phyloP scores from a whole-genome alignment of 2,329 filamentous ascomycete species.

The Fusarium cicatricum region DNA sequence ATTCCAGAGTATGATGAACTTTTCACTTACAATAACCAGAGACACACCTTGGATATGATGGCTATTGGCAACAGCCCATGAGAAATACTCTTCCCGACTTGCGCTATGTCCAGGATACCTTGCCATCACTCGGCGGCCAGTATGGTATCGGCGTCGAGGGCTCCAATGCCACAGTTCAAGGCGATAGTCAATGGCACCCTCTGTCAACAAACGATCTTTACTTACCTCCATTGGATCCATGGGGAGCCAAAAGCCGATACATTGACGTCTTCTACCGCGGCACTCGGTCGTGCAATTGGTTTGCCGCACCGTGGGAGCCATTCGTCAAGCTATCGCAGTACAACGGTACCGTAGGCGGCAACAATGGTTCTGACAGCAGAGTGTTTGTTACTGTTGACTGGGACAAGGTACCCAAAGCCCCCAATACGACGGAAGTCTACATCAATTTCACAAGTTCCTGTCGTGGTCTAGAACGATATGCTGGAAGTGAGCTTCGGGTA shows the following conservation, averaged over 20 bases:
- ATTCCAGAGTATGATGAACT: rapidly evolving
- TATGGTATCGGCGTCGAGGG: constrained; percentile 47
- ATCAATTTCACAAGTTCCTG: constrained; percentile 62
- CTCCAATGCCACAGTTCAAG: constrained; percentile 46
- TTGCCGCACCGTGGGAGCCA: constrained; percentile 43
- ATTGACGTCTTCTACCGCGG: constrained; percentile 50
- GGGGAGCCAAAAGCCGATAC: constrained; percentile 44
- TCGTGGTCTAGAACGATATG: constrained; percentile 51
- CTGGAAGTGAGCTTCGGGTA: constrained; percentile 53
- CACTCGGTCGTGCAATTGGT: constrained; percentile 43
- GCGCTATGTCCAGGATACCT: constrained; percentile 57
- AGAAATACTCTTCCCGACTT: constrained; percentile 68
- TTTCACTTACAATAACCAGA: constrained; percentile 39
- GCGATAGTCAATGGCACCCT: constrained; percentile 60
- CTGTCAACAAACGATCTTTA: constrained; percentile 51
- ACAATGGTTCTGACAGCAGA: constrained; percentile 43
- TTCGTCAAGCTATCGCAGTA: constrained; percentile 45
- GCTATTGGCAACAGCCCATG: constrained; percentile 75
- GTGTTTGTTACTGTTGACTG: constrained; percentile 46
- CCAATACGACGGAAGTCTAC: constrained; percentile 55
- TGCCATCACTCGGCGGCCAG: constrained; percentile 58
- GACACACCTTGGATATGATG: constrained; percentile 63
- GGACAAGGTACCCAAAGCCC: constrained; percentile 49
- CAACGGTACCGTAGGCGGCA: constrained; percentile 43
- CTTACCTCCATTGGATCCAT: constrained; percentile 45